Base-by-base conservation (phyloP, 805 yeast species). In the Saccharomyces paradoxus region DNA sequence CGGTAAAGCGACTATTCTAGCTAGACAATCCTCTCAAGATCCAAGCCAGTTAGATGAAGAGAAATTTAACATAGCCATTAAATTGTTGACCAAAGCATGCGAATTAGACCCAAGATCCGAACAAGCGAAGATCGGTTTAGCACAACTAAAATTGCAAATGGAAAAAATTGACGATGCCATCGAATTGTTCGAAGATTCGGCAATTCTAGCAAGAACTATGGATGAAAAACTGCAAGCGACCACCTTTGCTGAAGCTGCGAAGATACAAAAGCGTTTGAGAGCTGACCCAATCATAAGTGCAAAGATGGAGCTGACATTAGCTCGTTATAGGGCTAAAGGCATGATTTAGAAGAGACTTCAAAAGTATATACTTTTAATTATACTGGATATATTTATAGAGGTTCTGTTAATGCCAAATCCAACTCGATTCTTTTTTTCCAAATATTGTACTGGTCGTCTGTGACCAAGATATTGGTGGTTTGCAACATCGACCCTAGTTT, bases 161-260 rank as follows among this genome's bases (percentile, higher is more conserved):
- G 89, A 87, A 69, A 78, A 84, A 66, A 81, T 85, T 51, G 84
- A 84, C 57, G 90, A 86, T 59, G 96, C 97, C 46, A 79, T 87
- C 59, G 74, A 74, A 58, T 78, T 84, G 66, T 89, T 90, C 68
- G 91, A 87, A 72, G 86, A 83, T 66, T 85, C 89, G 57, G 82
- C 91, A 51, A 78, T 77, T 54, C 78, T 89, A 62, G 86, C 96
- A 26, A 84, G 97, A 79, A 80, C 86, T 51, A 77, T 81, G 50
- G 87, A 84, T 56, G 97, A 90, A 74, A 86, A 88, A 74, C 77
- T 86, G 52, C 96, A 88, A 74, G 91, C 96, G 53, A 83, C 89
- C 58, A 83, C 91, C n/a, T 86, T 87, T 62, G 89, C 90, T 56
- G 96, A 88, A 74, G 96, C 96, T 60, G 82, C 96, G 51, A 86